Conservation (phyloP, 106 monocot species). For the Narthecium ossifragum region DNA sequence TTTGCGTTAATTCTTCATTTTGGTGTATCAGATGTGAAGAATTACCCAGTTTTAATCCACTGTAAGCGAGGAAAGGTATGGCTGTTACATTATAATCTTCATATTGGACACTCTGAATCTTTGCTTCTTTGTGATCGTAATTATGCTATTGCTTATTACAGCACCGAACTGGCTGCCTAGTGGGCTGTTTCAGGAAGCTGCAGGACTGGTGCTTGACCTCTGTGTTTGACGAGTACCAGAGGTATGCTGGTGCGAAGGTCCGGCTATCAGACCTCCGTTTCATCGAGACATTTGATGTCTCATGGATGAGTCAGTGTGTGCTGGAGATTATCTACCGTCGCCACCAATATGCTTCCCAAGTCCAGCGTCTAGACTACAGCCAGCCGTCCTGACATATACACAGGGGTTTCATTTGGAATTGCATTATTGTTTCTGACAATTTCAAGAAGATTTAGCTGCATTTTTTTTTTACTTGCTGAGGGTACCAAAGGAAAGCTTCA, state of each 20-base stretch:
- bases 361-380: constrained; percentile 29
- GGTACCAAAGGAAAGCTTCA: too few relatives aligned
- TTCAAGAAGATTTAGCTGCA: too few relatives aligned
- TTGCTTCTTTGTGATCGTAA: too few relatives aligned
- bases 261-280: constrained; percentile 55
- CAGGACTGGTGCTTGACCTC: constrained; percentile 74
- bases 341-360: constrained; percentile 18
- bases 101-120: too few relatives aligned
- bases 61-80: constrained; percentile 88
- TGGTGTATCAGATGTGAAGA: constrained; percentile 55
- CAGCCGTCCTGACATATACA: too few relatives aligned
- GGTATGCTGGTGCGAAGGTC: constrained; percentile 49
- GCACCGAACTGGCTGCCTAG: constrained; percentile 89
- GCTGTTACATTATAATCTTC: not conserved
- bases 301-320: constrained; percentile 32
- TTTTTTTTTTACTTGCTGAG: too few relatives aligned
- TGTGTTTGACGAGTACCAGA: constrained; percentile 64
- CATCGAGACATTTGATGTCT: constrained; percentile 63
- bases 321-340: constrained; percentile 27
- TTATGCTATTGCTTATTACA: constrained; percentile 24
- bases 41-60: constrained; percentile 79
- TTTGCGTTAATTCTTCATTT: constrained; percentile 5
- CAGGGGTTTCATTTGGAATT: too few relatives aligned
- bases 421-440: too few relatives aligned
- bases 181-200: constrained; percentile 87